Evolutionary conservation across 352 stramenopile species (phyloP).

Genomic region (Pythium folliculosum): DNA sequence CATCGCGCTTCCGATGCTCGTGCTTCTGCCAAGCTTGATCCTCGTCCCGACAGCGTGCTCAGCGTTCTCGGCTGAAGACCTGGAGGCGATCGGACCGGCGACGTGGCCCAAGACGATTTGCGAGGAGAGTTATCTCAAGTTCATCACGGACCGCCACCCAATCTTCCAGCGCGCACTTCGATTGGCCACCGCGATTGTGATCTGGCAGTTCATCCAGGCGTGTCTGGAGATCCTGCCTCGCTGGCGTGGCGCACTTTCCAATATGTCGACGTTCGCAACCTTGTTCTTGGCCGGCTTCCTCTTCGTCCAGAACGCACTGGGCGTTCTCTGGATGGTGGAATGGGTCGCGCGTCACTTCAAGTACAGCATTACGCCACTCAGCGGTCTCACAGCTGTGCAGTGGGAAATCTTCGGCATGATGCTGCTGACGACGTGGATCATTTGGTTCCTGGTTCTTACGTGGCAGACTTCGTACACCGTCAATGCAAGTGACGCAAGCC

Average conservation of each 20-base stretch:
- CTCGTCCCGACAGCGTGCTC: conserved; percentile 65
- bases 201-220: conserved; percentile 86
- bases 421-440: conserved; percentile 76
- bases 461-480: conserved; percentile 62
- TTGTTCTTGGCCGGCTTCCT: conserved; percentile 65
- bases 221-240: conserved; percentile 77
- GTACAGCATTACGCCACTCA: conserved; percentile 71
- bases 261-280: conserved; percentile 49
- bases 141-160: conserved; percentile 77
- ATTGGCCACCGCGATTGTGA: conserved; percentile 78
- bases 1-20: conserved; percentile 69
- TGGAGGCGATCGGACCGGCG: conserved; percentile 26
- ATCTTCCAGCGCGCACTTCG: conserved; percentile 84
- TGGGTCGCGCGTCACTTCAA: conserved; percentile 75
- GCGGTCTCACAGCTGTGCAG: conserved; percentile 56
- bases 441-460: conserved; percentile 80
- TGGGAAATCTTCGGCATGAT: conserved; percentile 85
- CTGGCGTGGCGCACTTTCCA: conserved; percentile 64
- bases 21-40: conserved; percentile 77
- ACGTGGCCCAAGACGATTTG: conserved; percentile 60
- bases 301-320: conserved; percentile 60
- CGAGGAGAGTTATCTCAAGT: conserved; percentile 84
- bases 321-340: conserved; percentile 70
- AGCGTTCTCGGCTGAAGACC: conserved; percentile 18
- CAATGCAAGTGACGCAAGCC: conserved; percentile 54